Evolutionary conservation across 2,329 filamentous ascomycete genomes (phyloP).

Genomic region (Fusarium drepaniforme): DNA sequence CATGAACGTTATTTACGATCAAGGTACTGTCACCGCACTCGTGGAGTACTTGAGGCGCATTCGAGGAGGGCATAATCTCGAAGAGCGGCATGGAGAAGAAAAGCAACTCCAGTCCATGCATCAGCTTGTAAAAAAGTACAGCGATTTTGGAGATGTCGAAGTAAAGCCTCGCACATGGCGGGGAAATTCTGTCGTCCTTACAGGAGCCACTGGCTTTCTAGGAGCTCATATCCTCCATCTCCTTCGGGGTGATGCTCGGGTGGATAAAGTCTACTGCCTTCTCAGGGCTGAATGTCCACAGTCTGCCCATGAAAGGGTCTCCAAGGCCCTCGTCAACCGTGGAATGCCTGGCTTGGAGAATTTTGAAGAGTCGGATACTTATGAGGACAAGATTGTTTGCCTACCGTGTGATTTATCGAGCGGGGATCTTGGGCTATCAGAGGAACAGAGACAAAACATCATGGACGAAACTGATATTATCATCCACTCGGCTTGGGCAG

Average conservation of each 20-base stretch:
- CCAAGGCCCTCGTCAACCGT: conserved; percentile 13
- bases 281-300: conserved; percentile 51
- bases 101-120: conserved; percentile 3
- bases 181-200: conserved; percentile 57
- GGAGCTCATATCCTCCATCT: conserved; percentile 65
- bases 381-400: conserved; percentile 24
- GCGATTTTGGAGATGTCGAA: background rate
- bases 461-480: conserved; percentile 32
- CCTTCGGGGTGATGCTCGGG: conserved; percentile 5
- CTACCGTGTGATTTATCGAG: conserved; percentile 25
- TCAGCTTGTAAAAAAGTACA: conserved; percentile 19
- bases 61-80: background rate
- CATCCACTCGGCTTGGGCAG: conserved; percentile 66
- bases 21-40: conserved; percentile 60
- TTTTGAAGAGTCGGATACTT: background rate
- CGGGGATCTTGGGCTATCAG: conserved; percentile 10
- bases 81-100: accelerated
- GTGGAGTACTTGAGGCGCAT: conserved; percentile 32
- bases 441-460: background rate
- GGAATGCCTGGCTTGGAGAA: conserved; percentile 7
- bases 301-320: conserved; percentile 20
- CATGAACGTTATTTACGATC: conserved; percentile 71
- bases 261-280: conserved; percentile 49
- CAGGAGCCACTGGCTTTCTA: conserved; percentile 74
- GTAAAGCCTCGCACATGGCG: accelerated